Evolutionary conservation across 208 protist species (phyloP), one percentile per base, ranked within the genome.

Genomic region (Leishmania tarentolae): DNA sequence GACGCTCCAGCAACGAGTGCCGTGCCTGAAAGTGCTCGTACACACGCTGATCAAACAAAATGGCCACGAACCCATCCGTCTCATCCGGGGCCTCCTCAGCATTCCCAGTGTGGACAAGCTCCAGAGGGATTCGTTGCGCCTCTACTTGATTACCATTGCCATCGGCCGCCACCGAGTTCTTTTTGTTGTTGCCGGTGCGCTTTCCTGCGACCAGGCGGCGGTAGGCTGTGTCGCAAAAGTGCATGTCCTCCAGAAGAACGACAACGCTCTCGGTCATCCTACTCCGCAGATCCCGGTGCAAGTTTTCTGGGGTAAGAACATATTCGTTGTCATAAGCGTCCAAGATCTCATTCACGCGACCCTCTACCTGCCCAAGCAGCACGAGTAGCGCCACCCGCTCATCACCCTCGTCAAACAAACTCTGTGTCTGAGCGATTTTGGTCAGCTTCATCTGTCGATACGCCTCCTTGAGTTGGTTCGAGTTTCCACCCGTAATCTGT

Each of bases 191-290:
- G 53, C 78, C 66, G 8, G 7, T 57, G 50, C 53, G 37, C 9
- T 76, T 52, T 1, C 66, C 66, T 2, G 85, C 89, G 28, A 96
- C 85, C 3, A 97, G 87, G 31, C 91, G 90, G 11, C 92, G 79
- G 76, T 97, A 98, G 37, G 87, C 83, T 31, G 86, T 63, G 70
- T 94, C 91, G 80, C 91, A 96, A 66, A 94, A 85, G 82, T 97
- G 93, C 87, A 97, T 96, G 82, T 98, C 95, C 80, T 98, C 95
- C 57, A 98, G 76, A 35, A 98, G 76, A 17, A 95, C 82, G 44
- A 89, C 83, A 24, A 95, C 92, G 0, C 35, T 57, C 42, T 87
- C 71, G 2, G 88, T 74, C 88, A 96, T 93, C 47, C 88, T 88
- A 47, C 70, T 46, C 35, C 87, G 86, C 40, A 91, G 78, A 3